Base-by-base conservation (phyloP, 371 early-diverging fungal genomes). In the Mortierella sp. region DNA sequence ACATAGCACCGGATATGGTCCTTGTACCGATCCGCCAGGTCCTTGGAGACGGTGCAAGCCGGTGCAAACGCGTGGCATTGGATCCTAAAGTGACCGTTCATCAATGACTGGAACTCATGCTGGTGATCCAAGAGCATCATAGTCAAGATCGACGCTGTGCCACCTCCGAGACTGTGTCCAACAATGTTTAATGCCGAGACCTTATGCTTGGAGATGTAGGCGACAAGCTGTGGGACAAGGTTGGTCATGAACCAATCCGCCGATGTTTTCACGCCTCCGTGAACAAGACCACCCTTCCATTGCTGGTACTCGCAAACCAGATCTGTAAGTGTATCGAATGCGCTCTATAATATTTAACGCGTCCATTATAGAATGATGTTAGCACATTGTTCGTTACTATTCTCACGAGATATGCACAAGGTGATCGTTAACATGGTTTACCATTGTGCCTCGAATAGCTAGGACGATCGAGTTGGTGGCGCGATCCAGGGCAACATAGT, bases 271-370 rank as follows among this genome's bases (percentile, higher is more conserved):
- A 96, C 95, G 6, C 97, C 97, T 70, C 92, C 91, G 78, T 97
- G 97, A 60, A 96, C 95, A 24, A 96, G 89, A 2, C 97, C 97
- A 49, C 96, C 97, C 72, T 93, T 92, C 97, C 97, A 97, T 43
- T 91, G 94, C 70, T 93, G 92, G 77, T 97, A 97, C 81, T 97
- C 97, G 74, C 97, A 97, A 0, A 95, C 94, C 35, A 97, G 83
- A 82, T 97, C 97, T 0, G 97, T 97, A 75, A 97, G 81, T 3
- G 96, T 93, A 82, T 97, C 97, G 79, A 94, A 92, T 0, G 93
- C 89, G 70, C 96, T 97, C 95, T 94, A 83, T 27, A 41, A 49
- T 14, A 58, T 41, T 18, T n/a, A 35, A 5, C 6, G 46, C 5
- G 35, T 18, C 4, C 5, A 51, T 51, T 21, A 51, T 12, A 12